A percentile compares a stretch with the other conserved stretches of the same genome.
Conservation (phyloP, 108 stramenopile species). For the Chaetoceros tenuissimus region DNA sequence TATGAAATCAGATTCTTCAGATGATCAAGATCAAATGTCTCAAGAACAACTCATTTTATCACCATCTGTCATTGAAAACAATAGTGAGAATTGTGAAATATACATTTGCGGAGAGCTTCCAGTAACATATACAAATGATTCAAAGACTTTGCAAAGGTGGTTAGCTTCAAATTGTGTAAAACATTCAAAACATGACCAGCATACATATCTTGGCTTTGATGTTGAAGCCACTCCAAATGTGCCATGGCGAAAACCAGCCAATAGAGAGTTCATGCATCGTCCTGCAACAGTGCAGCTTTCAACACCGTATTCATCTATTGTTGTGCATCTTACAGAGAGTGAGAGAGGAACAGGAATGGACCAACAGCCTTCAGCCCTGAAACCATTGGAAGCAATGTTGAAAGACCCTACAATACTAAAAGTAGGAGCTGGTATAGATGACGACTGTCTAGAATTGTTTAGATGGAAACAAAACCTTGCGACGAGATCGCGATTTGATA, state of each 20-base stretch:
- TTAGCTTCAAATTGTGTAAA: too few relatives aligned
- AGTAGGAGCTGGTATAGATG: slow-evolving; percentile 50
- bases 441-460: slow-evolving; percentile 55
- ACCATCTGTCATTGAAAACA: too few relatives aligned
- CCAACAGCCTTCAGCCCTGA: slow-evolving; percentile 20
- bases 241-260: slow-evolving; percentile 2
- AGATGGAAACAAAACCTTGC: slow-evolving; percentile 8
- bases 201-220: slow-evolving; percentile 9
- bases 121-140: too few relatives aligned
- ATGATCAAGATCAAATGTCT: too few relatives aligned
- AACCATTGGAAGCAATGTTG: slow-evolving; percentile 29
- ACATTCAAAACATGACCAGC: neutral
- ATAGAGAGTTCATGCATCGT: too few relatives aligned
- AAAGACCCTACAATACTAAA: slow-evolving; percentile 42
- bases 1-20: too few relatives aligned
- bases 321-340: slow-evolving; percentile 63
- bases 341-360: slow-evolving; percentile 16
- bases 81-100: too few relatives aligned
- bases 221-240: slow-evolving; percentile 8
- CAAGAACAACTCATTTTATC: too few relatives aligned
- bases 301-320: slow-evolving; percentile 38
- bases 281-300: slow-evolving; percentile 61
- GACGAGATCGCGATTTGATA: slow-evolving; percentile 46
- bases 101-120: too few relatives aligned
- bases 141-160: too few relatives aligned